A percentile compares a stretch with the other conserved stretches of the same genome.
Conservation (phyloP, 2,329 filamentous ascomycete species). For the Stagonosporopsis tanaceti region DNA sequence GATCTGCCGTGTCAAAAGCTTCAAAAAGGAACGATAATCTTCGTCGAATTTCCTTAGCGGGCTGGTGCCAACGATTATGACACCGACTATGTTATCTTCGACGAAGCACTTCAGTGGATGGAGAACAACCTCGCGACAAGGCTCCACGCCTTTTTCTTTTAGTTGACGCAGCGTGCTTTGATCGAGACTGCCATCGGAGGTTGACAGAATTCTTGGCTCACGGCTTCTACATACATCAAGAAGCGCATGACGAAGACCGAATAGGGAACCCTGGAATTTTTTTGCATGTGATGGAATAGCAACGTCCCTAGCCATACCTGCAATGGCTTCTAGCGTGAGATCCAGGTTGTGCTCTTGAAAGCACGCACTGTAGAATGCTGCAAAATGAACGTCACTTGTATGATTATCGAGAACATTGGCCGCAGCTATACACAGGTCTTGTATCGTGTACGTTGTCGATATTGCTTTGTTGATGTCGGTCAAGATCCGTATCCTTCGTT, state of each 20-base stretch:
- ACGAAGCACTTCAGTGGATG: constrained; percentile 80
- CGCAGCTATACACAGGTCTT: constrained; percentile 8
- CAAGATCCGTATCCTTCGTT: constrained; percentile 75
- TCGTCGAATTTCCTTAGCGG: constrained; percentile 78
- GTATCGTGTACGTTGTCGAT: constrained; percentile 5
- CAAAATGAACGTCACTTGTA: constrained; percentile 11
- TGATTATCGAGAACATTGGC: background rate
- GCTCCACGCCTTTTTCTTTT: constrained; percentile 76
- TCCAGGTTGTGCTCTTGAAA: background rate
- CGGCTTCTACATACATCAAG: constrained; percentile 1
- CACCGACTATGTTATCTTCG: constrained; percentile 75
- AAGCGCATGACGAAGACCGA: background rate
- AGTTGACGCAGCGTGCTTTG: constrained; percentile 47
- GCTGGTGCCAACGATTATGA: constrained; percentile 79
- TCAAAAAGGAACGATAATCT: constrained; percentile 79
- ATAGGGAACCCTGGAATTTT: background rate
- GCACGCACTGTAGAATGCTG: constrained; percentile 9
- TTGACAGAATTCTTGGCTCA: constrained; percentile 1
- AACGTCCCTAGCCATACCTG: background rate
- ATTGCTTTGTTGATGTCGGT: constrained; percentile 9
- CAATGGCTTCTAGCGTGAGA: constrained; percentile 6
- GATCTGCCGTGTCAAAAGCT: constrained; percentile 74
- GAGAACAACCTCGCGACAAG: constrained; percentile 74
- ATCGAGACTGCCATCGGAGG: background rate
- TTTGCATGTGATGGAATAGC: background rate